Percentiles rank a stretch among this genome's conserved stretches.
phyloP scores from a whole-genome alignment of 345 rosid species.

The Hibiscus tridactylites region DNA sequence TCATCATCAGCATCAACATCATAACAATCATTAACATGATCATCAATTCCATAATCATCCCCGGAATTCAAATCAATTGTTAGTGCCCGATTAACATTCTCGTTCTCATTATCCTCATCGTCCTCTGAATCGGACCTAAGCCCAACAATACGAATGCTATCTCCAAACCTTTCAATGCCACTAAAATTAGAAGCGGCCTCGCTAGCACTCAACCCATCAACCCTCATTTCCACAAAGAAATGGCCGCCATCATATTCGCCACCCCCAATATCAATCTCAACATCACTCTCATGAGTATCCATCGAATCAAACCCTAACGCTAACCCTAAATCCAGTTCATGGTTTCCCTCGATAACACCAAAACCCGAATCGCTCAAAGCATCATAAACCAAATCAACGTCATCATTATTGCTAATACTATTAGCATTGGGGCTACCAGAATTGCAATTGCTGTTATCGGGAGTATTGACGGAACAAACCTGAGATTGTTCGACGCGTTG shows the following conservation, averaged over 20 bases:
- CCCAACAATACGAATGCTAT: conserved; percentile 29
- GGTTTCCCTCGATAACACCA: conserved; percentile 35
- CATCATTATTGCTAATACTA: conserved; percentile 1
- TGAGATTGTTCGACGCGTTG: conserved; percentile 88
- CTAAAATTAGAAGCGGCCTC: conserved; percentile 25
- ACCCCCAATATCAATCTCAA: conserved; percentile 14
- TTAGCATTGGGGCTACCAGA: background rate
- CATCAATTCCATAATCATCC: conserved; percentile 31
- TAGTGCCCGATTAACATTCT: conserved; percentile 20
- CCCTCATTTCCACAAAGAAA: conserved; percentile 47
- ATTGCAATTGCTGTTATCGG: background rate
- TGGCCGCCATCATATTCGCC: conserved; percentile 31
- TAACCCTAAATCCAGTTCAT: conserved; percentile 21
- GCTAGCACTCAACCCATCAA: conserved; percentile 24
- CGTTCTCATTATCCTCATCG: conserved; percentile 27
- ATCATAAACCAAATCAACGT: conserved; percentile 25
- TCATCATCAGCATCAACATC: conserved; percentile 36
- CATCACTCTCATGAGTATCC: conserved; percentile 22
- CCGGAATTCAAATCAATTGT: conserved; percentile 39
- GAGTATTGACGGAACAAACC: conserved; percentile 14
- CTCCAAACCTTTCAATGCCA: conserved; percentile 6
- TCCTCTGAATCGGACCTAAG: conserved; percentile 42
- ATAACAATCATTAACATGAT: conserved; percentile 18
- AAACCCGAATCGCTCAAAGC: conserved; percentile 29
- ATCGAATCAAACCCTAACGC: conserved; percentile 41